Evolutionary conservation across 352 stramenopile genomes (phyloP), one percentile per base, ranked within the genome.

Genomic region (Globisporangium spiculum): DNA sequence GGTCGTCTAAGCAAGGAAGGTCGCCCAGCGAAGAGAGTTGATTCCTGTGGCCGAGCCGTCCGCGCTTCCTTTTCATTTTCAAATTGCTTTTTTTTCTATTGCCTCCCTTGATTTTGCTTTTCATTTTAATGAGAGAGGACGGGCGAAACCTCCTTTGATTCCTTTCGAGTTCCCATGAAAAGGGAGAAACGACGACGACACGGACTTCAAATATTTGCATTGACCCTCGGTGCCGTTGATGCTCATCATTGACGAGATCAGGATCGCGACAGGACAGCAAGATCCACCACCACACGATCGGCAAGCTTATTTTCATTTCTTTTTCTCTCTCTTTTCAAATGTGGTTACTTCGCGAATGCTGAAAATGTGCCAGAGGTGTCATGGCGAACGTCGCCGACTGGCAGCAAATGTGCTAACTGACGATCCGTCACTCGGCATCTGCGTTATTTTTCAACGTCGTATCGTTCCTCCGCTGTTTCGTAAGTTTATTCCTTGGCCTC

Each of bases 401-500:
- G 14, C 4, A 48, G 38, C 38, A 48, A 44, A 18, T 48, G 38
- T 48, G 38, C 38, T 48, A 16, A 20, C 38, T 48, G 38, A 18
- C 38, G 38, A 48, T n/a, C 38, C 38, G 14, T 14, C 38, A 48
- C 38, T 48, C 38, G 12, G 38, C 38, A 12, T 20, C 38, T 48
- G 12, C 3, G 5, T 8, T 20, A 3, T 18, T 20, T 20, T 12
- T 48, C 8, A 4, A 8, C 38, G 4, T 48, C 3, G 4, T 48
- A 18, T 18, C 38, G 38, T 48, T n/a, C 38, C 38, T 48, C 14
- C 38, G 38, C 14, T 48, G 38, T 48, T 48, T 12, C 4, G 38
- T 48, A 3, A 7, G 26, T 38, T 81, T 84, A 85, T 69, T 90
- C 66, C 77, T 91, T 91, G 65, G 82, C 82, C 61, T 92, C 80